Evolutionary conservation across 345 rosid species (phyloP), one percentile per base, ranked within the genome.

Genomic region (Salix brachista): DNA sequence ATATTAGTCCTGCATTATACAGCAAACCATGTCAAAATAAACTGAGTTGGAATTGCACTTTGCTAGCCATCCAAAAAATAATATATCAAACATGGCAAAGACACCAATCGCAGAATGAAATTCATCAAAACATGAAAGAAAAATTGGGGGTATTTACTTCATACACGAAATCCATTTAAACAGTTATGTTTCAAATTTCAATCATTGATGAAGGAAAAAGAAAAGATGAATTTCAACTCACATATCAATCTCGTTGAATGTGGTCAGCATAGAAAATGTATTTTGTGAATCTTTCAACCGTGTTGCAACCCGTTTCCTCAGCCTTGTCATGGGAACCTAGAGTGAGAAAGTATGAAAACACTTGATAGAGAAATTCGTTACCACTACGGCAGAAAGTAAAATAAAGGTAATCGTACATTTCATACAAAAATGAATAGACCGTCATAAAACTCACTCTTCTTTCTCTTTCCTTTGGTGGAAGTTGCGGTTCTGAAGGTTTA

Each of bases 201-300:
- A 30, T 6, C 61, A 28, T 8, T 28, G 11, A 50, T 36, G 25
- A 34, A 21, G 14, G 12, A 67, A 18, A 17, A 67, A 67, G 23
- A 58, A 19, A 58, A 8, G 25, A n/a, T 10, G 4, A 46, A 19
- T 26, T 77, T 16, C 39, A 42, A 76, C 85, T 86, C 82, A 92
- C 98, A 94, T 94, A 79, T 94, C 98, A 71, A 94, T 92, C 86
- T 92, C 98, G 79, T 94, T 92, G 85, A 94, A 94, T 64, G 98
- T 94, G 54, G 98, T 92, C 83, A 94, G 80, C 92, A 94, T 41
- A 0, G 98, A 93, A 77, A 94, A 94, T 52, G 97, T 94, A 81
- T 94, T 94, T 74, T 94, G 98, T 42, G 98, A 92, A 73, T 94
- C 98, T 78, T 94, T 92, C 93, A 94, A 81, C 74, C 98, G 87